Percentiles rank a stretch among this genome's conserved stretches.
phyloP scores from a whole-genome alignment of 139 green algal species.

The Axilococcus clingmanii region DNA sequence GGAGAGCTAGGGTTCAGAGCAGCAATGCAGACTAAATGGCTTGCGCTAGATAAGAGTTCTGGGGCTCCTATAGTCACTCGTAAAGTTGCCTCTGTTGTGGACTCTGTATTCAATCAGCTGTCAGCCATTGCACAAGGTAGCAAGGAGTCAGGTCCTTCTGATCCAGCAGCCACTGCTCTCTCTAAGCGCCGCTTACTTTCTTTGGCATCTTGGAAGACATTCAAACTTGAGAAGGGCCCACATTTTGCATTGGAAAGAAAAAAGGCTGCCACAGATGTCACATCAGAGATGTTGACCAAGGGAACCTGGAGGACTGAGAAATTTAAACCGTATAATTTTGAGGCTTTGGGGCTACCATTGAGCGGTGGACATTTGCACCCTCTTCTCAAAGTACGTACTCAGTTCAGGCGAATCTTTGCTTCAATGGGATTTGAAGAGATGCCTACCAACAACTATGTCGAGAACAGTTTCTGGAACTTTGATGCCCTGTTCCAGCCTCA shows the following conservation, averaged over 20 bases:
- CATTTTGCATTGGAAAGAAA: slow-evolving; percentile 90
- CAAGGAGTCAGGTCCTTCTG: not conserved
- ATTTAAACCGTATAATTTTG: slow-evolving; percentile 99
- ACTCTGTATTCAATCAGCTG: slow-evolving; percentile 37
- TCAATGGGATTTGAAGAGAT: slow-evolving; percentile 92
- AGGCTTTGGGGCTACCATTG: slow-evolving; percentile 61
- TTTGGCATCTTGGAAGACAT: slow-evolving; percentile 71
- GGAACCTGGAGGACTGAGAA: slow-evolving; percentile 71
- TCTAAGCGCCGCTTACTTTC: slow-evolving; percentile 82
- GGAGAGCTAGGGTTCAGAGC: slow-evolving; percentile 86
- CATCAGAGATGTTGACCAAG: slow-evolving; percentile 81
- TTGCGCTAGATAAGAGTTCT: slow-evolving; percentile 53
- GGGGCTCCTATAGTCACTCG: slow-evolving; percentile 15
- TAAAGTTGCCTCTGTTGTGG: slow-evolving; percentile 51
- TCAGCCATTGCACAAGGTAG: slow-evolving; percentile 40
- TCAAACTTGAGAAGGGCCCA: slow-evolving; percentile 72
- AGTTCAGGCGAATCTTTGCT: slow-evolving; percentile 93
- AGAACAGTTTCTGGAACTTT: slow-evolving; percentile 98
- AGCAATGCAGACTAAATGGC: slow-evolving; percentile 82
- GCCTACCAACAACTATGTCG: slow-evolving; percentile 88
- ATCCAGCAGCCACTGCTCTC: slow-evolving; percentile 12
- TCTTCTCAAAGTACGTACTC: slow-evolving; percentile 89
- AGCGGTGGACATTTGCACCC: slow-evolving; percentile 85
- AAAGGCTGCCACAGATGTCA: slow-evolving; percentile 91
- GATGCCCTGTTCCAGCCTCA: slow-evolving; percentile 98